These are phyloP conservation scores for Hammondia hammondi DNA, from an alignment of 169 alveolate genomes.

Conservation along the genomic window DNA sequence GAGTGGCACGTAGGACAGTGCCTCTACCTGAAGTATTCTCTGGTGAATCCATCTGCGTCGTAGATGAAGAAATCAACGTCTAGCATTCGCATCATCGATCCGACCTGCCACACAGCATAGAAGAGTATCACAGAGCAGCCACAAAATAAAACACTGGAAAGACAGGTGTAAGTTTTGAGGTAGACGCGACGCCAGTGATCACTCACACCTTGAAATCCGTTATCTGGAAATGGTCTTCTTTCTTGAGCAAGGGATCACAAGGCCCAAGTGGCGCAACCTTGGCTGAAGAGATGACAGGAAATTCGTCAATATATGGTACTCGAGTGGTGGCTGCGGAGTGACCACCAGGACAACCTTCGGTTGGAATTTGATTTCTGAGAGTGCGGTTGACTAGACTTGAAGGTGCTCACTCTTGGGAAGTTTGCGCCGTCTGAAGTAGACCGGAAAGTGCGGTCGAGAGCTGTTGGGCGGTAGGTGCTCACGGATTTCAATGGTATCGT, in stretches of 20 bases:
- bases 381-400: background rate
- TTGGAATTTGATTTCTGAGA: background rate
- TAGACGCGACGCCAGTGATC: background rate
- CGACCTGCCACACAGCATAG: background rate
- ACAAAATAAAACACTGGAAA: background rate
- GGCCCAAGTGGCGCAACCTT: background rate
- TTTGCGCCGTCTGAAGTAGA: conserved; percentile 21
- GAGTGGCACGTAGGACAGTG: background rate
- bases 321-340: background rate
- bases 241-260: background rate
- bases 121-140: background rate
- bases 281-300: background rate
- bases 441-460: conserved; percentile 21
- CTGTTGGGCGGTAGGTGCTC: conserved; percentile 21
- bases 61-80: conserved; percentile 76
- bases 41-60: conserved; percentile 87
- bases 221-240: background rate
- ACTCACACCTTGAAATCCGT: conserved; percentile 33
- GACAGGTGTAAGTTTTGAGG: background rate
- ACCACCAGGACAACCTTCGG: background rate
- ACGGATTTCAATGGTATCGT: conserved; percentile 38
- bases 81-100: conserved; percentile 4
- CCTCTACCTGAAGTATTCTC: conserved; percentile 53
- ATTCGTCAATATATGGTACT: background rate
- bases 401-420: background rate